These are phyloP conservation scores for Paecilomyces niveus DNA, from an alignment of 2,329 filamentous ascomycete genomes.

Conservation along the genomic window DNA sequence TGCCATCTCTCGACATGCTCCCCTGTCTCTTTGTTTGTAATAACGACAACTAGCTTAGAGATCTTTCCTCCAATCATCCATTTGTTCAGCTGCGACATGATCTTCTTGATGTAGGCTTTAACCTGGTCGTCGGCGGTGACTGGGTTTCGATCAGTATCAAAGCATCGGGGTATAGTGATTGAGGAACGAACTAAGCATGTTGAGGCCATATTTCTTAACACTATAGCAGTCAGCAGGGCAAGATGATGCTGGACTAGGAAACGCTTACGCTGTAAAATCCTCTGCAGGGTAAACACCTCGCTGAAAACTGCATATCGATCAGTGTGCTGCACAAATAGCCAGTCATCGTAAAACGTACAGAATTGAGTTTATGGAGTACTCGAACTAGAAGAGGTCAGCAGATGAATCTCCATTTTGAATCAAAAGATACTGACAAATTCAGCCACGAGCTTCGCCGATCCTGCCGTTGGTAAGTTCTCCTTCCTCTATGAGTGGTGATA, in stretches of 20 bases:
- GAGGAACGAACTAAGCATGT: conserved; percentile 67
- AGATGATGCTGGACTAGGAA: neutral
- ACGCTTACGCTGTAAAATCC: conserved; percentile 79
- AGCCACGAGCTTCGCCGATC: conserved; percentile 77
- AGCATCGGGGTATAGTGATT: neutral
- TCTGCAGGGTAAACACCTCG: conserved; percentile 79
- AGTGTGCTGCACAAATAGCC: conserved; percentile 12
- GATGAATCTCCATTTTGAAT: conserved; percentile 8
- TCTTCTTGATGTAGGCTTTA: conserved; percentile 98
- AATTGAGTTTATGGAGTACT: conserved; percentile 97
- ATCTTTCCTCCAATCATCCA: conserved; percentile 99
- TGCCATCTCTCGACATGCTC: conserved; percentile 97
- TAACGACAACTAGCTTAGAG: conserved; percentile 91
- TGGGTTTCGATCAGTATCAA: conserved; percentile 25
- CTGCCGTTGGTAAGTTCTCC: conserved; percentile 33
- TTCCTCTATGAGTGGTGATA: conserved; percentile 1
- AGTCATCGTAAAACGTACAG: conserved; percentile 51
- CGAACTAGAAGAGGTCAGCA: conserved; percentile 55
- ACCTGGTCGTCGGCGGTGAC: conserved; percentile 96
- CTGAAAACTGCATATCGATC: conserved; percentile 60
- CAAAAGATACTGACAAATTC: conserved; percentile 68
- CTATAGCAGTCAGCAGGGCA: conserved; percentile 19
- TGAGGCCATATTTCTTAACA: conserved; percentile 98
- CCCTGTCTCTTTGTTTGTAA: conserved; percentile 94
- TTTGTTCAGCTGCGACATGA: conserved; percentile 94